Percentiles rank a stretch among this genome's conserved stretches.
Conservation (phyloP, 495 filamentous ascomycete genomes). For the Cudoniella acicularis region DNA sequence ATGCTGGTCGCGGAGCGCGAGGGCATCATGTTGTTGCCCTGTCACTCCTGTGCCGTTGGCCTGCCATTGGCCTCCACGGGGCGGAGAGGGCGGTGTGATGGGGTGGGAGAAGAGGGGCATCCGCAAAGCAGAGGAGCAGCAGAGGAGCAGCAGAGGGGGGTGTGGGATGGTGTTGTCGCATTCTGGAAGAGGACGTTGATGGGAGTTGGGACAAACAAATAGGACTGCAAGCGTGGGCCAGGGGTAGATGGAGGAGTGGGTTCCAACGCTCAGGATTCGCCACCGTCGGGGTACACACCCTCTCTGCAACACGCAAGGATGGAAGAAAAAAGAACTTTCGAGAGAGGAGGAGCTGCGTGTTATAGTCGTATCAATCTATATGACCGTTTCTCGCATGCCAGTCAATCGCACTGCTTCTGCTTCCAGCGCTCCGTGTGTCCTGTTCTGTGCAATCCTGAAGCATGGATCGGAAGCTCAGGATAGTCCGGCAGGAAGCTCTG, state of each 20-base stretch:
- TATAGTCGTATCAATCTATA: background rate
- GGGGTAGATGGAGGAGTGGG: background rate
- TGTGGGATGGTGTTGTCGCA: background rate
- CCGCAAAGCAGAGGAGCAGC: background rate
- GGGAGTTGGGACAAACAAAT: constrained; percentile 17
- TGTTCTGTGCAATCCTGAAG: background rate
- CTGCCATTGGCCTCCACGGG: constrained; percentile 10
- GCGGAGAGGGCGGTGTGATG: constrained; percentile 11
- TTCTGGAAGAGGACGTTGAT: background rate
- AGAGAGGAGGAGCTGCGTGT: background rate
- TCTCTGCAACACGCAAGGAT: background rate
- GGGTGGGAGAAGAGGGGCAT: background rate
- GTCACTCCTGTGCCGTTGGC: background rate
- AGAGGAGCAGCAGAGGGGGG: background rate
- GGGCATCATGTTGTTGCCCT: background rate
- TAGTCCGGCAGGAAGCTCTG: background rate
- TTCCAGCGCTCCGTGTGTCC: background rate
- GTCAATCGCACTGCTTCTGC: background rate
- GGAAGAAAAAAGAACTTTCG: background rate
- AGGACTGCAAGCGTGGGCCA: background rate
- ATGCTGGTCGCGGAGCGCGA: background rate
- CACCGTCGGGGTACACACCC: background rate
- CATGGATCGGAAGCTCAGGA: background rate
- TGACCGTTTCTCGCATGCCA: background rate
- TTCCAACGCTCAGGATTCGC: background rate